Conservation (phyloP, 257 asterid species). For the Dorcoceras hygrometricum region DNA sequence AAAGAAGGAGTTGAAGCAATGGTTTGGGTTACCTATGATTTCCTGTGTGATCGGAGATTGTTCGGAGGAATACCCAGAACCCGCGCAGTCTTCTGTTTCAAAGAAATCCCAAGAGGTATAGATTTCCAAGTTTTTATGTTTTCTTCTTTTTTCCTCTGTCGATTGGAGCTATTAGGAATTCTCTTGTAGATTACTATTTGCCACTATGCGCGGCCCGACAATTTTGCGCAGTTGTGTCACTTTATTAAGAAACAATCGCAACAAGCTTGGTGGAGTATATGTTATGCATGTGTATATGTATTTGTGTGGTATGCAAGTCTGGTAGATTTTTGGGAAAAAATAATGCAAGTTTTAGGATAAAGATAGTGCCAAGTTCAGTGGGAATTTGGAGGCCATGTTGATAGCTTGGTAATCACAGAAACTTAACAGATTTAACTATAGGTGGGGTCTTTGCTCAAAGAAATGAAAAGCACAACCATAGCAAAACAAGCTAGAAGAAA, state of each 20-base stretch:
- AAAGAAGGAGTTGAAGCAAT: conserved; percentile 26
- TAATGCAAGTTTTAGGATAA: too few species aligned
- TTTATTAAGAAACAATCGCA: background rate
- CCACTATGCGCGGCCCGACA: background rate
- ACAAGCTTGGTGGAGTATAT: too few species aligned
- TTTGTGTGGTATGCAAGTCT: too few species aligned
- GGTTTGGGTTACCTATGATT: conserved; percentile 34
- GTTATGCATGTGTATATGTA: too few species aligned
- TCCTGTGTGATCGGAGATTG: conserved; percentile 46
- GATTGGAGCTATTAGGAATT: conserved; percentile 12
- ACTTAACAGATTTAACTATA: too few species aligned
- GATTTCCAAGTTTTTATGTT: background rate
- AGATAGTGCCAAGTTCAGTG: too few species aligned
- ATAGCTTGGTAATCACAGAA: too few species aligned
- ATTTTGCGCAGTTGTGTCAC: conserved; percentile 1
- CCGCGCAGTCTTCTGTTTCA: conserved; percentile 32
- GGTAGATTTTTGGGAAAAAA: too few species aligned
- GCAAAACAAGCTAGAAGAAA: too few species aligned
- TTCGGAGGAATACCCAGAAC: conserved; percentile 34
- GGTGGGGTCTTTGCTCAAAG: too few species aligned
- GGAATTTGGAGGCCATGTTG: too few species aligned
- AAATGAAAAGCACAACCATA: too few species aligned
- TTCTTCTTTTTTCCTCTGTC: background rate
- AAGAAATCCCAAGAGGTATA: conserved; percentile 47
- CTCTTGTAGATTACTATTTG: background rate